Percentiles rank a stretch among this genome's conserved stretches.
Conservation (phyloP, 2,329 filamentous ascomycete genomes). For the Thermoascus crustaceus region DNA sequence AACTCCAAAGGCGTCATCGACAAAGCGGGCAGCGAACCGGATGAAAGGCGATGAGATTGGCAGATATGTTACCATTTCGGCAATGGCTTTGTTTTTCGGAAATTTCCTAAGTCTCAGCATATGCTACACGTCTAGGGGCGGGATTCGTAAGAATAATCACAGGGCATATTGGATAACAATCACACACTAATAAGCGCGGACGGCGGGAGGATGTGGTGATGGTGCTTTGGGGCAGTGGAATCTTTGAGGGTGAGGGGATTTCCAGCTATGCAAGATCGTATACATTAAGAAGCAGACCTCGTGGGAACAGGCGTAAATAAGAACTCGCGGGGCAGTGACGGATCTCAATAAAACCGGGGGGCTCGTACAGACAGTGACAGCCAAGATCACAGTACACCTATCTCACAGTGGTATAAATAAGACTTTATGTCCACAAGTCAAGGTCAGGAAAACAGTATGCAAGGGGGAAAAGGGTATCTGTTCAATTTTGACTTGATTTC, state of each 20-base stretch:
- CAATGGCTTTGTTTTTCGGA: slow-evolving; percentile 27
- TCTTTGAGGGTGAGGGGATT: too few species aligned
- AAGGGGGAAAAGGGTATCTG: slow-evolving; percentile 4
- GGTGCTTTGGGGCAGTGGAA: slow-evolving; percentile 13
- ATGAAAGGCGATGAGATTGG: slow-evolving; percentile 42
- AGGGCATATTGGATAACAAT: too few species aligned
- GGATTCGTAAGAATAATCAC: too few species aligned
- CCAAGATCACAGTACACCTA: slow-evolving; percentile 39
- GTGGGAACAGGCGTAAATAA: slow-evolving; percentile 1
- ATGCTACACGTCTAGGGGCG: slow-evolving; percentile 6
- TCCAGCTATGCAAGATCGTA: too few species aligned
- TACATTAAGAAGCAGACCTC: too few species aligned
- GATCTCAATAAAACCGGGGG: slow-evolving; percentile 5
- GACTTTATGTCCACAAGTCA: slow-evolving; percentile 15
- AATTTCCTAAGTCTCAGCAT: slow-evolving; percentile 15
- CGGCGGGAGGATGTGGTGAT: slow-evolving; percentile 1
- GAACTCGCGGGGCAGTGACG: slow-evolving; percentile 7
- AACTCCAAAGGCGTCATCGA: slow-evolving; percentile 42
- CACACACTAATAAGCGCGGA: not conserved
- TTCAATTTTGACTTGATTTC: not conserved
- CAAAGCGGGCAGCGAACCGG: slow-evolving; percentile 39
- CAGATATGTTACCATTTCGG: slow-evolving; percentile 45
- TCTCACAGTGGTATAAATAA: slow-evolving; percentile 21
- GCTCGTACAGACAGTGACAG: slow-evolving; percentile 38
- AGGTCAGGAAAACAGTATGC: slow-evolving; percentile 4